Evolutionary conservation across 441 rosid species (phyloP).

Genomic region (Macaranga tanarius): DNA sequence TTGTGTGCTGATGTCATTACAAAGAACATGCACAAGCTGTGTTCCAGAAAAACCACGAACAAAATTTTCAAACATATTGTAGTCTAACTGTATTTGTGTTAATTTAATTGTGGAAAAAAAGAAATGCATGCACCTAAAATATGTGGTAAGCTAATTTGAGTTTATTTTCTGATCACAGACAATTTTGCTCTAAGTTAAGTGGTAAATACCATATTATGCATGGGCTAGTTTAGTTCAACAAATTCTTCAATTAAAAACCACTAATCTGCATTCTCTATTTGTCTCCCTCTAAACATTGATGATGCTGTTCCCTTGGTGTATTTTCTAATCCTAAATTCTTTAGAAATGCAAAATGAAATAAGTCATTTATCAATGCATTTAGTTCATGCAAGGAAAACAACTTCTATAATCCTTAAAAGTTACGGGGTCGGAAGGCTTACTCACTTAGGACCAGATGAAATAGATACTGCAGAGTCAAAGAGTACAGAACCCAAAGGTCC

Average conservation of each 20-base stretch:
- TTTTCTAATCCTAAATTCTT: background rate
- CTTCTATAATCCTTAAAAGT: background rate
- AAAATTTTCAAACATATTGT: background rate
- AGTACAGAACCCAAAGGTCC: conserved; percentile 80
- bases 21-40: background rate
- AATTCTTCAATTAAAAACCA: background rate
- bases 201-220: no score
- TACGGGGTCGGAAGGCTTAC: conserved; percentile 34
- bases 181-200: no score
- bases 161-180: background rate
- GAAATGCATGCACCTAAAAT: background rate
- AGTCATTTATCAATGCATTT: background rate
- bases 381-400: background rate
- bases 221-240: background rate
- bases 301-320: background rate
- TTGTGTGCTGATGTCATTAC: no score
- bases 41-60: background rate
- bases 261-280: background rate
- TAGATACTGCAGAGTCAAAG: conserved; percentile 87
- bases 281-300: background rate
- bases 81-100: background rate
- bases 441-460: conserved; percentile 70
- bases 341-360: background rate
- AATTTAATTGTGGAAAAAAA: background rate
- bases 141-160: background rate